Evolutionary conservation across 352 stramenopile genomes (phyloP).

Genomic region (Globisporangium spinosum): DNA sequence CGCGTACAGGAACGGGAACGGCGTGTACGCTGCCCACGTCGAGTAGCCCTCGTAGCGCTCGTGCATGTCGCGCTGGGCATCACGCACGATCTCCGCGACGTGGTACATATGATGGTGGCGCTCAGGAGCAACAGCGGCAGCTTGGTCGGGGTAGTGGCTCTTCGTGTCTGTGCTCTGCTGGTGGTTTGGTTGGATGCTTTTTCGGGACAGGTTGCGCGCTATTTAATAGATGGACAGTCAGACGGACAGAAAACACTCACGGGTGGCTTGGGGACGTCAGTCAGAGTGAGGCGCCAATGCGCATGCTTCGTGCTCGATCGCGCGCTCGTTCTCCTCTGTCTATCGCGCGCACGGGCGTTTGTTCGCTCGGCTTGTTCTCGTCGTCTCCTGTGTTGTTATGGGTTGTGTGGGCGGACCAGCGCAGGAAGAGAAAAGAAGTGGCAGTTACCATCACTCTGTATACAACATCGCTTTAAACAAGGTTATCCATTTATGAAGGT

Average conservation of each 20-base stretch:
- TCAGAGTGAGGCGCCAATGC: conserved; percentile 1
- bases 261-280: not conserved
- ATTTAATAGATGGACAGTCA: conserved; percentile 1
- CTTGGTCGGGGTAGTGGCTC: conserved; percentile 2
- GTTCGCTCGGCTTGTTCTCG: not conserved
- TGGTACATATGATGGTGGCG: conserved; percentile 56
- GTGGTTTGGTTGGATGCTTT: conserved; percentile 8
- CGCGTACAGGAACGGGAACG: conserved; percentile 72
- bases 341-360: not conserved
- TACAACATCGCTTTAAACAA: not conserved
- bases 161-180: not conserved
- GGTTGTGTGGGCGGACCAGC: not conserved
- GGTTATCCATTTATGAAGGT: not conserved
- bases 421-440: not conserved
- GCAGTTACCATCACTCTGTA: conserved; percentile 8
- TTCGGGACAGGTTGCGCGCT: conserved; percentile 1
- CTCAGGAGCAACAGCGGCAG: not conserved
- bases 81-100: conserved; percentile 78
- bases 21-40: conserved; percentile 61
- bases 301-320: conserved; percentile 6
- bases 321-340: not conserved
- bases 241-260: not conserved
- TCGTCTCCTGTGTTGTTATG: not conserved
- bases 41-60: conserved; percentile 53
- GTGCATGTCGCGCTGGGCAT: conserved; percentile 76